Evolutionary conservation across 768 basidiomycete genomes (phyloP).

Genomic region (Dioszegia aurantiaca): DNA sequence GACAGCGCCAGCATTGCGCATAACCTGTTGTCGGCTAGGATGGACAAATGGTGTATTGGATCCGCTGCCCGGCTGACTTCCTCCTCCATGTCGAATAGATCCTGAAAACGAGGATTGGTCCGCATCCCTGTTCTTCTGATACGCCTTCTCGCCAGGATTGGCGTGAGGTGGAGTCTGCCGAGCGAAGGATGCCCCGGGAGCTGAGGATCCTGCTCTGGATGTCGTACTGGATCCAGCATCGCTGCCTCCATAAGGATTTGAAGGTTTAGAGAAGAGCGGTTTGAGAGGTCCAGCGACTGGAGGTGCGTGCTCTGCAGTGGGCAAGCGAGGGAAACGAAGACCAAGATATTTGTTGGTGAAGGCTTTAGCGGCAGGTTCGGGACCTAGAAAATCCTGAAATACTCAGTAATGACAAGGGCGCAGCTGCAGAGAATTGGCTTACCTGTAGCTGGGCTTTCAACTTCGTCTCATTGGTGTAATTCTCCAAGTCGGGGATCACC

Average conservation of each 20-base stretch:
- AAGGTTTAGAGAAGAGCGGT: constrained; percentile 11
- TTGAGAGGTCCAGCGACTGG: constrained; percentile 15
- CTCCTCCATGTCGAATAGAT: background rate
- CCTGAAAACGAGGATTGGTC: constrained; percentile 14
- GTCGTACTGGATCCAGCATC: background rate
- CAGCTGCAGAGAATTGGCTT: constrained; percentile 7
- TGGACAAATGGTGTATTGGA: constrained; percentile 1
- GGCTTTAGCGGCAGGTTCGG: constrained; percentile 30
- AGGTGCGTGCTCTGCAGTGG: constrained; percentile 3
- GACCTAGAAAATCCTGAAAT: constrained; percentile 47
- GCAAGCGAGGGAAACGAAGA: constrained; percentile 35
- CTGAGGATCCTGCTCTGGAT: constrained; percentile 2
- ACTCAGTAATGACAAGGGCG: background rate
- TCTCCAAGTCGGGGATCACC: constrained; percentile 45
- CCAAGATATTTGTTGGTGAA: constrained; percentile 41
- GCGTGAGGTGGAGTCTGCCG: constrained; percentile 10
- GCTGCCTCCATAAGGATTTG: background rate
- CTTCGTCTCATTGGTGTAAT: constrained; percentile 30
- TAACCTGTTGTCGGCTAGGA: constrained; percentile 10
- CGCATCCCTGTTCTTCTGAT: constrained; percentile 42
- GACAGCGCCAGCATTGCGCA: constrained; percentile 19
- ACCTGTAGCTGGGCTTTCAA: constrained; percentile 43
- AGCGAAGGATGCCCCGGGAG: background rate
- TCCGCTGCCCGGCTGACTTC: constrained; percentile 1
- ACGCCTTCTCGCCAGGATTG: constrained; percentile 35